Conservation (phyloP, 2,329 filamentous ascomycete species). For the Purpureocillium takamizusanense region DNA sequence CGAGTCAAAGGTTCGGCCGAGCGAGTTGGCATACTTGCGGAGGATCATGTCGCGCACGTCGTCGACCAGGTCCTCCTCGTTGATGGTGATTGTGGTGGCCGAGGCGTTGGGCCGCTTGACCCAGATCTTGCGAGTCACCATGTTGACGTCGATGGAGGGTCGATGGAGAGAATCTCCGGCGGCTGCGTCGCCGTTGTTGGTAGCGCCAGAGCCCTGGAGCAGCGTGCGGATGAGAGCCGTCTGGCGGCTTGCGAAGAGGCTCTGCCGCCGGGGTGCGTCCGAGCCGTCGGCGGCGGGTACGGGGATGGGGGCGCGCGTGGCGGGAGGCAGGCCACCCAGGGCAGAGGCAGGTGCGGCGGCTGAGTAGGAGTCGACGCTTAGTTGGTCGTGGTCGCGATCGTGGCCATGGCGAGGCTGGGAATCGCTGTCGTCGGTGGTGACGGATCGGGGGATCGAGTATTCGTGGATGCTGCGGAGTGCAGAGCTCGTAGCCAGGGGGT, state of each 20-base stretch:
- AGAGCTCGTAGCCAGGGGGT: not conserved
- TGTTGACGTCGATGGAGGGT: conserved; percentile 33
- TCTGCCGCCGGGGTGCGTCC: conserved; percentile 17
- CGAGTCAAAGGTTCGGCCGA: conserved; percentile 81
- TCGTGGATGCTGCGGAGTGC: conserved; percentile 5
- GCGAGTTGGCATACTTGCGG: conserved; percentile 86
- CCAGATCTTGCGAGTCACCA: conserved; percentile 80
- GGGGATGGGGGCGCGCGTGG: conserved; percentile 6
- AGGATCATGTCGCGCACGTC: conserved; percentile 89
- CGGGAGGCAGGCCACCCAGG: conserved; percentile 3
- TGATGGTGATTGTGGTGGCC: conserved; percentile 75
- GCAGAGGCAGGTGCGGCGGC: conserved; percentile 15
- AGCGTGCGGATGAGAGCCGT: conserved; percentile 22
- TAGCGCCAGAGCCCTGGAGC: conserved; percentile 14
- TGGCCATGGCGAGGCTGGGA: conserved; percentile 9
- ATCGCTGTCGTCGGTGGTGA: conserved; percentile 2
- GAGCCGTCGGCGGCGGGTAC: conserved; percentile 12
- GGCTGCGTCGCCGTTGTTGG: conserved; percentile 9
- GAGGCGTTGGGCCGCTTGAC: conserved; percentile 81
- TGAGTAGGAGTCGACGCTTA: conserved; percentile 15
- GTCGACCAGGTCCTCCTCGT: conserved; percentile 86
- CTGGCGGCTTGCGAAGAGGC: conserved; percentile 28
- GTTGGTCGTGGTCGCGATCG: conserved; percentile 15
- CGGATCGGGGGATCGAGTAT: not conserved
- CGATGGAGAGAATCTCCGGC: conserved; percentile 4